Base-by-base conservation (phyloP, 2,329 filamentous ascomycete genomes). In the Phialophora tarda region DNA sequence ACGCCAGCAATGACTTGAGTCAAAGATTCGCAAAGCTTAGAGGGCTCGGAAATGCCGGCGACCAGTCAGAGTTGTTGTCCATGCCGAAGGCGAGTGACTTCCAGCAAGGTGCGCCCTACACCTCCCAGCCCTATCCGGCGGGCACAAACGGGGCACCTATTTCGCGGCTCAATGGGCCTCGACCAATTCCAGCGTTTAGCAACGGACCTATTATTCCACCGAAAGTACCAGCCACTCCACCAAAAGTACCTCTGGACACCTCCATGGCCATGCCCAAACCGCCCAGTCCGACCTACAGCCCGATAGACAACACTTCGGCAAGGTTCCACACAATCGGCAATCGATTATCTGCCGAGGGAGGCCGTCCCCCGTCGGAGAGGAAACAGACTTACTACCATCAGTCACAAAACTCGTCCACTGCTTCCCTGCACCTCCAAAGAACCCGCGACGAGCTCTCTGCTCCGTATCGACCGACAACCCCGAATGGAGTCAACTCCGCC, bases 241-340 rank as follows among this genome's bases (percentile, higher is more conserved):
- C 79, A 1, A 82, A 82, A 65, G 72, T 81, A 51, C 81, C 80
- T 14, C 69, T 77, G 14, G 58, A 69, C 41, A 48, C 72, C 14
- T 58, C 77, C 21, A 74, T 77, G 59, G 75, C 78, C 28, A 75
- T 83, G 59, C 82, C 82, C 41, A 80, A 79, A 67, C 79, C 80
- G 28, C 82, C 82, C 8, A 80, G 79, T 65, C 81, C 81, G n/a
- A 75, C 81, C 3, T 83, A 83, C 67, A 82, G 79, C 65, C 81
- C 81, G 38, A 78, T 80, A 53, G 79, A 75, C 68, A 80, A 77
- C 1, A 76, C 79, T 4, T 75, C 80, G 30, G 75, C 76, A 6
- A 77, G 79, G 23, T 75, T 75, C 6, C 76, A 76, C 32, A 72
- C 74, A 10, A 78, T 79, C 57, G 76, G 78, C 8, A 79, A 77